Percentiles rank a stretch among this genome's conserved stretches.
Evolutionary conservation across 192 early-diverging fungal species (phyloP).

Genomic region (Gryganskiella cystojenkinii): DNA sequence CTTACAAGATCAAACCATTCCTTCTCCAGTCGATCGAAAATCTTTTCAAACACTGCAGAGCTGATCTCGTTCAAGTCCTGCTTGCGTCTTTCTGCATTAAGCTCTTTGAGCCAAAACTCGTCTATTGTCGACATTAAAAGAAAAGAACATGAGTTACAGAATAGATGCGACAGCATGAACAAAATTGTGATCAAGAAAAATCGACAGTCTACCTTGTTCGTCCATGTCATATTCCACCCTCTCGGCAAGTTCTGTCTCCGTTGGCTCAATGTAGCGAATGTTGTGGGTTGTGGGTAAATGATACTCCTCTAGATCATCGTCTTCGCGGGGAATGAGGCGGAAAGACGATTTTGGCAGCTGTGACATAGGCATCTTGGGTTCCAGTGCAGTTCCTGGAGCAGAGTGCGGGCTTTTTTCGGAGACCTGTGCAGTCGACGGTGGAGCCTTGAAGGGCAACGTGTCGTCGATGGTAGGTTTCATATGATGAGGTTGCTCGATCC

Average conservation of each 20-base stretch:
- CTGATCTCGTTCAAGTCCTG: conserved; percentile 63
- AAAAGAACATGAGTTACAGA: conserved; percentile 3
- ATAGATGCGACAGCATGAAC: too few species aligned
- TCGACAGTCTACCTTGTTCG: conserved; percentile 76
- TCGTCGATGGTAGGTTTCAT: conserved; percentile 19
- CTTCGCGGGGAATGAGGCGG: conserved; percentile 34
- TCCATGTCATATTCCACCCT: conserved; percentile 98
- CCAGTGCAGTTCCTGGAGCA: conserved; percentile 4
- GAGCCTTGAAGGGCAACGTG: conserved; percentile 6
- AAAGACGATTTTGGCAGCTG: conserved; percentile 60
- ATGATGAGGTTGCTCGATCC: background rate
- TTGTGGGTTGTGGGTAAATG: conserved; percentile 76
- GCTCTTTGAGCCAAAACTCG: conserved; percentile 74
- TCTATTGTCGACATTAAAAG: conserved; percentile 56
- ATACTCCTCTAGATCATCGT: conserved; percentile 55
- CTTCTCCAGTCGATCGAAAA: conserved; percentile 95
- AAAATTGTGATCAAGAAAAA: background rate
- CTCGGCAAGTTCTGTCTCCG: conserved; percentile 66
- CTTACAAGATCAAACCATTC: conserved; percentile 94
- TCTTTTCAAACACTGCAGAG: conserved; percentile 79
- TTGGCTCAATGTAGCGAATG: conserved; percentile 73
- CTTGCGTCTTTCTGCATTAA: conserved; percentile 73
- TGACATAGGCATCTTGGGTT: conserved; percentile 34
- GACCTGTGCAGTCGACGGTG: background rate
- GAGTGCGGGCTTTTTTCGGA: background rate